These are phyloP conservation scores for Paecilomyces formosus DNA, from an alignment of 2,329 filamentous ascomycete species.

Conservation along the genomic window DNA sequence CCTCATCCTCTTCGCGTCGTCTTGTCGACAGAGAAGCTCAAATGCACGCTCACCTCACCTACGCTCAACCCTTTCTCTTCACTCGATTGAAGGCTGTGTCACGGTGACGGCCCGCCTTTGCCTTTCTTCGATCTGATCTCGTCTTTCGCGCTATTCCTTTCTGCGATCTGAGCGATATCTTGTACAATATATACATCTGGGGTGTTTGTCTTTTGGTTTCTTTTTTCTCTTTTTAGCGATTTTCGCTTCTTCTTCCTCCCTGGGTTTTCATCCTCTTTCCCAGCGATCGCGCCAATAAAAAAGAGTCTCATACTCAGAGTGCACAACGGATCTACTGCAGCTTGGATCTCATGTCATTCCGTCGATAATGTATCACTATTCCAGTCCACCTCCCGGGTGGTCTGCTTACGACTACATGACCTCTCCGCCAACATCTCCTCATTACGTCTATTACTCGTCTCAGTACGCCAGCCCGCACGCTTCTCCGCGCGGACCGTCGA, in stretches of 20 bases:
- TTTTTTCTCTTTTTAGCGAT: slow-evolving; percentile 3
- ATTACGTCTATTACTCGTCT: slow-evolving; percentile 47
- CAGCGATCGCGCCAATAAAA: slow-evolving; percentile 1
- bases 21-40: slow-evolving; percentile 25
- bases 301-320: slow-evolving; percentile 4
- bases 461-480: slow-evolving; percentile 43
- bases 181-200: slow-evolving; percentile 35
- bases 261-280: slow-evolving; percentile 8
- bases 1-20: slow-evolving; percentile 1
- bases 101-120: slow-evolving; percentile 34
- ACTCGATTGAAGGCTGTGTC: slow-evolving; percentile 33
- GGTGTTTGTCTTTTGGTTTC: slow-evolving; percentile 10
- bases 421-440: slow-evolving; percentile 45
- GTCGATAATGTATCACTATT: slow-evolving; percentile 41
- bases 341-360: slow-evolving; percentile 21
- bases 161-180: slow-evolving; percentile 35
- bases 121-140: slow-evolving; percentile 8
- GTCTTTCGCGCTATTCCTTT: slow-evolving; percentile 12
- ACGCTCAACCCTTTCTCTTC: slow-evolving; percentile 31
- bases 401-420: slow-evolving; percentile 42
- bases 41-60: slow-evolving; percentile 36
- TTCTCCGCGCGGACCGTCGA: slow-evolving; percentile 37
- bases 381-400: slow-evolving; percentile 42
- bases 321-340: not conserved
- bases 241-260: slow-evolving; percentile 6